Percentiles rank a stretch among this genome's conserved stretches.
Evolutionary conservation across 345 rosid species (phyloP).

Genomic region (Arabis alpina): DNA sequence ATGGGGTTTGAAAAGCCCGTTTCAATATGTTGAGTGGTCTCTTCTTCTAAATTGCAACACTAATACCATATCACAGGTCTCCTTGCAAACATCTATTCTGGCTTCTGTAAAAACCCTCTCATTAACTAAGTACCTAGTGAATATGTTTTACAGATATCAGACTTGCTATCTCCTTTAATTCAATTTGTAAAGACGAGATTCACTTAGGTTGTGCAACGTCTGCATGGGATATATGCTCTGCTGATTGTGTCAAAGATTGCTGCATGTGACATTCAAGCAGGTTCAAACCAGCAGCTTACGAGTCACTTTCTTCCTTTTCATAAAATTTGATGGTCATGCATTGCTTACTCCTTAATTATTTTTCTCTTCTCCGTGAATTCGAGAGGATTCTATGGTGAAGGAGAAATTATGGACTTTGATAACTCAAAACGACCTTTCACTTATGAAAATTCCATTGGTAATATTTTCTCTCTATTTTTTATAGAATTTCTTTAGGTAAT

Average conservation of each 20-base stretch:
- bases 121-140: constrained; percentile 33
- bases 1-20: no score
- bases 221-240: constrained; percentile 94
- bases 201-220: constrained; percentile 84
- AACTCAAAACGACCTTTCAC: constrained; percentile 84
- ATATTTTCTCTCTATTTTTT: no score
- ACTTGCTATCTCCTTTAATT: constrained; percentile 78
- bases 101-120: constrained; percentile 12
- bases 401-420: constrained; percentile 93
- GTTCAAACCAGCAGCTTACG: constrained; percentile 38
- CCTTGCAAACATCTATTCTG: constrained; percentile 22
- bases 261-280: constrained; percentile 90
- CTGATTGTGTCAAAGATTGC: constrained; percentile 78
- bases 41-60: constrained; percentile 13
- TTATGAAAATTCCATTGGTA: constrained; percentile 92
- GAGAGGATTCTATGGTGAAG: constrained; percentile 85
- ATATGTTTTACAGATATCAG: constrained; percentile 63
- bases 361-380: constrained; percentile 37
- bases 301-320: constrained; percentile 15
- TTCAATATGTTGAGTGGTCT: not conserved
- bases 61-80: constrained; percentile 51
- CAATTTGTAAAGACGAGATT: constrained; percentile 93
- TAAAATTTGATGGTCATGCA: constrained; percentile 14
- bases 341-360: constrained; percentile 18
- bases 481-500: no score